Percentiles rank a stretch among this genome's conserved stretches.
phyloP scores from a whole-genome alignment of 306 rosid species.

The Cucurbita moschata region DNA sequence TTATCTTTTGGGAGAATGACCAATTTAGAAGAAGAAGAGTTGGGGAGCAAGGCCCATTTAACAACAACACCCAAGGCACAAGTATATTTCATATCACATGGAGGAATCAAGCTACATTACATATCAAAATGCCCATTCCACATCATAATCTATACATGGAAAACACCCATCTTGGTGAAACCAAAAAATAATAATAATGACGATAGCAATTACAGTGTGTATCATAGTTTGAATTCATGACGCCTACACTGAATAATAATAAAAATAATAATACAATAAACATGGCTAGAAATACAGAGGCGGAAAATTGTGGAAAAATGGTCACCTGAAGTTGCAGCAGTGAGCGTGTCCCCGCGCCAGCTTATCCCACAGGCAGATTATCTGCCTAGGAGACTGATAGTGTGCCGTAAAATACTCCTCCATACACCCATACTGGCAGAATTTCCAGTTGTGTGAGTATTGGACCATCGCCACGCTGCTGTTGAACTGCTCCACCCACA shows the following conservation, averaged over 20 bases:
- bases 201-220: not conserved
- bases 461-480: constrained; percentile 32
- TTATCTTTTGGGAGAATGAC: no score
- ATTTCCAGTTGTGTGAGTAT: constrained; percentile 95
- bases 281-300: not conserved
- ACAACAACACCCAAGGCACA: not conserved
- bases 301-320: not conserved
- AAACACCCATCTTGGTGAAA: not conserved
- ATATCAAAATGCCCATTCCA: constrained; percentile 2
- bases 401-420: constrained; percentile 86
- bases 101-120: not conserved
- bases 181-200: not conserved
- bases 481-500: constrained; percentile 93
- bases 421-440: constrained; percentile 93
- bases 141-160: not conserved
- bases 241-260: not conserved
- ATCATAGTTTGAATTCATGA: not conserved
- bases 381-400: constrained; percentile 96
- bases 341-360: constrained; percentile 59
- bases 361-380: constrained; percentile 90
- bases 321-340: constrained; percentile 87
- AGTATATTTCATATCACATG: not conserved
- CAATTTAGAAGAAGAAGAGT: not conserved
- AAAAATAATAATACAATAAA: not conserved
- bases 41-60: not conserved